Base-by-base conservation (phyloP, 164 flowering plant genomes). In the Stephania yunnanensis region DNA sequence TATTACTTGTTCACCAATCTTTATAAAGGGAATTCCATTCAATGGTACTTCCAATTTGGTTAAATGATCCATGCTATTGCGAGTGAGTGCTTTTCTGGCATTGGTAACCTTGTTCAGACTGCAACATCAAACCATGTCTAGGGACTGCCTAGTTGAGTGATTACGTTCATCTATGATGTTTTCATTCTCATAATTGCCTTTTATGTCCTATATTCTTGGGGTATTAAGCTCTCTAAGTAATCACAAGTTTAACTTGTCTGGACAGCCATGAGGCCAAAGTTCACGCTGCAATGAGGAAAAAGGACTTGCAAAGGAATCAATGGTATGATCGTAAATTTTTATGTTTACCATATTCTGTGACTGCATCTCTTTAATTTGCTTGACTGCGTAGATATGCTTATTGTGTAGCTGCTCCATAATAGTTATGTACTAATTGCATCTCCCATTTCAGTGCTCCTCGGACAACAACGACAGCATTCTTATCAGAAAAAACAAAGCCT, bases 231-330 rank as follows among this genome's bases (percentile, higher is more conserved):
- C 1, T 4, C 52, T 65, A 4, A 19, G 7, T 25, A 7, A 17
- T 58, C 65, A 58, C 2, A 20, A 8, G n/a, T 58, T 30, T 77
- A 30, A 36, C 2, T 53, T 74, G 20, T 46, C 78, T 71, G 74
- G 31, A 74, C 87, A 93, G 98, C 80, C 89, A 79, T 20, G 98
- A 93, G 78, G 87, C 83, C 10, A 87, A 80, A 79, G 86, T 86
- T 78, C 75, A 86, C 77, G 84, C 88, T 64, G 88, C 90, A 30
- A 80, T 90, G 87, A 89, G 80, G 88, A 87, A 75, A 75, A 85
- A 82, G 30, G 77, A 81, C 42, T 64, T 84, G 74, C 87, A 85
- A 69, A 87, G 80, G 77, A 82, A 65, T 71, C 71, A 78, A 58
- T 68, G 90, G 95, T 90, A 82, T 74, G 30, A 10, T 7, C 69